Evolutionary conservation across 2,329 filamentous ascomycete species (phyloP), one percentile per base, ranked within the genome.

Genomic region (Septoria linicola): DNA sequence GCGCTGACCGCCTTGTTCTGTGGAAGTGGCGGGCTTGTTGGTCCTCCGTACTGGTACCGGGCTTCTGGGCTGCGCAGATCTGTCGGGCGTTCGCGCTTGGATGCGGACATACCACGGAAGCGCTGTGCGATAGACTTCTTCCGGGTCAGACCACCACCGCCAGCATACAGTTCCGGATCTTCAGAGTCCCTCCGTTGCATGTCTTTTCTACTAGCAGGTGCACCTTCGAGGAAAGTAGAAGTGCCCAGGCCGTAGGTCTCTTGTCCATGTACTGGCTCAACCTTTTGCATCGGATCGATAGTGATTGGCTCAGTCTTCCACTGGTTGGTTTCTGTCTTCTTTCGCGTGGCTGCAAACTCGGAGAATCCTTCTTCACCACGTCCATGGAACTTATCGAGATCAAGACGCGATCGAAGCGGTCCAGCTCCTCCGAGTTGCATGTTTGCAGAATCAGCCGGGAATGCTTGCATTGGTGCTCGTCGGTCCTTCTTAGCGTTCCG

Each of bases 101-200:
- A 80, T 55, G 84, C 84, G 68, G 85, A 89, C 63, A 95, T 90
- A 58, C 88, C 87, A 34, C 90, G 86, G 68, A 99, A 87, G 49
- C 91, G 88, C 68, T 96, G 90, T 2, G 90, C 93, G 54, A 99
- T 77, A 21, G 91, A 96, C 76, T 96, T 96, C 79, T 96, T 97
- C 54, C 93, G 84, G 60, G 86, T 83, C 35, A 99, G 72, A 4
- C 87, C 86, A 7, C 78, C 77, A 19, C 67, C 72, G 23, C 72
- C 71, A 11, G 52, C 54, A 19, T 66, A 55, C 5, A 74, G 19
- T 73, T 17, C 78, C 71, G 48, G 79, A 39, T 85, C 80, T 55
- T 88, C 89, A 25, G 80, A 85, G 63, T 92, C 82, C 42, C 83
- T 83, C 54, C 86, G 83, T 67, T 88, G 82, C 47, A 96, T 88